These are phyloP conservation scores for Astrothelium macrocarpum DNA, from an alignment of 495 filamentous ascomycete genomes.

Conservation along the genomic window DNA sequence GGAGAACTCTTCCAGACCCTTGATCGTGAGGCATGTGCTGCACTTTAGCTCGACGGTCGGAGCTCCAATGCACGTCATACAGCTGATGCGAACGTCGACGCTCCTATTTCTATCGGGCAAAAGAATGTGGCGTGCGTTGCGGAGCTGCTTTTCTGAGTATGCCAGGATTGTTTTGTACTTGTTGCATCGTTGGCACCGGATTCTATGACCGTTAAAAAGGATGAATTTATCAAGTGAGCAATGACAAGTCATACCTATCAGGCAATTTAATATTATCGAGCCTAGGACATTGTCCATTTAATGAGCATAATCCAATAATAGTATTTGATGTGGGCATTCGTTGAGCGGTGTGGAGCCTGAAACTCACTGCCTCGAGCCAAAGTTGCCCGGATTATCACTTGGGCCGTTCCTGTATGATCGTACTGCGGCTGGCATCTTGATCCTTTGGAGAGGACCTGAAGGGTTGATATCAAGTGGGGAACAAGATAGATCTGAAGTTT, in stretches of 20 bases:
- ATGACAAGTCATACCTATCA: not conserved
- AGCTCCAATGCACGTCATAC: constrained; percentile 9
- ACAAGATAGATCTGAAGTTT: too few species aligned
- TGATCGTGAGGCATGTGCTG: constrained; percentile 5
- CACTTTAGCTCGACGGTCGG: constrained; percentile 13
- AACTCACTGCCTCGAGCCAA: too few species aligned
- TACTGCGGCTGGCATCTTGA: too few species aligned
- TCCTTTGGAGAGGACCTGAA: too few species aligned
- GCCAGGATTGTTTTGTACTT: not conserved
- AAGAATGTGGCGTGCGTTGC: not conserved
- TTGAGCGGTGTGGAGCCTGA: too few species aligned
- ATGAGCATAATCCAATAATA: too few species aligned
- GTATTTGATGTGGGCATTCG: too few species aligned
- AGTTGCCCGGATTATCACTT: too few species aligned
- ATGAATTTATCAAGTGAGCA: not conserved
- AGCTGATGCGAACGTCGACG: constrained; percentile 3
- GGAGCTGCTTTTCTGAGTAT: constrained; percentile 1
- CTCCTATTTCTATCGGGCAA: not conserved
- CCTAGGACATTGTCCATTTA: not conserved
- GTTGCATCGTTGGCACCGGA: not conserved
- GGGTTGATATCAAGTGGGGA: too few species aligned
- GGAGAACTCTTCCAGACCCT: constrained; percentile 12
- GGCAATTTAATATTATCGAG: not conserved
- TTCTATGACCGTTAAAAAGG: not conserved
- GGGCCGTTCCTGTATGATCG: too few species aligned